Evolutionary conservation across 2,329 filamentous ascomycete genomes (phyloP).

Genomic region (Cryphonectria nitschkei): DNA sequence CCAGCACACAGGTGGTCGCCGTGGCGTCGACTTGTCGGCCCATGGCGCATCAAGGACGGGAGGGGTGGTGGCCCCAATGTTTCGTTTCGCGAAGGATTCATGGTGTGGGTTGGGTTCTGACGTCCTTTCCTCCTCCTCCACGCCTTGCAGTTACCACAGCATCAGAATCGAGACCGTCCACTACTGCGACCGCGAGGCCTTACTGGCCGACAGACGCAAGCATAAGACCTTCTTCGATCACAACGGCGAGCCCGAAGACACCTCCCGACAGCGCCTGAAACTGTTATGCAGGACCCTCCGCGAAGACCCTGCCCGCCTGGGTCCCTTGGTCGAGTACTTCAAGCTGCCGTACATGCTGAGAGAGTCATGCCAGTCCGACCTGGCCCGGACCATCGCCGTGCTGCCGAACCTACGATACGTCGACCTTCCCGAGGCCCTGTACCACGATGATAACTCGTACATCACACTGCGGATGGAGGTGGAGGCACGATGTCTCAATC

Average conservation of each 20-base stretch:
- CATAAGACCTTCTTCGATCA: slow-evolving; percentile 72
- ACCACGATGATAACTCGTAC: slow-evolving; percentile 76
- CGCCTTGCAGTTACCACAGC: slow-evolving; percentile 71
- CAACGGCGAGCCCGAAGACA: slow-evolving; percentile 80
- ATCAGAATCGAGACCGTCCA: slow-evolving; percentile 93
- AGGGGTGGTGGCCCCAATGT: not conserved
- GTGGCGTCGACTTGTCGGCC: slow-evolving; percentile 8
- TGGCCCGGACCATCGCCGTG: slow-evolving; percentile 84
- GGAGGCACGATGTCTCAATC: slow-evolving; percentile 78
- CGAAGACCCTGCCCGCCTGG: slow-evolving; percentile 71
- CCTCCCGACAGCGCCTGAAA: slow-evolving; percentile 73
- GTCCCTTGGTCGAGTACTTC: slow-evolving; percentile 72
- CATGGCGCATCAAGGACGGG: not conserved
- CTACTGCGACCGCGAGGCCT: slow-evolving; percentile 86
- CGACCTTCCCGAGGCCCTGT: slow-evolving; percentile 88
- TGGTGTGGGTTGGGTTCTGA: slow-evolving; percentile 2
- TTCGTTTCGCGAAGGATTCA: slow-evolving; percentile 9
- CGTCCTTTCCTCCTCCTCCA: slow-evolving; percentile 9
- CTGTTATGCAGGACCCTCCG: slow-evolving; percentile 82
- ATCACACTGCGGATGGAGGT: slow-evolving; percentile 80
- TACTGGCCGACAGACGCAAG: slow-evolving; percentile 78
- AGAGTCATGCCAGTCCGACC: slow-evolving; percentile 80
- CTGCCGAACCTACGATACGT: slow-evolving; percentile 85
- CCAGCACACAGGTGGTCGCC: not conserved
- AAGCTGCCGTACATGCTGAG: slow-evolving; percentile 96